Percentiles rank a stretch among this genome's conserved stretches.
Evolutionary conservation across 805 yeast species (phyloP).

Genomic region (Huiozyma naganishii): DNA sequence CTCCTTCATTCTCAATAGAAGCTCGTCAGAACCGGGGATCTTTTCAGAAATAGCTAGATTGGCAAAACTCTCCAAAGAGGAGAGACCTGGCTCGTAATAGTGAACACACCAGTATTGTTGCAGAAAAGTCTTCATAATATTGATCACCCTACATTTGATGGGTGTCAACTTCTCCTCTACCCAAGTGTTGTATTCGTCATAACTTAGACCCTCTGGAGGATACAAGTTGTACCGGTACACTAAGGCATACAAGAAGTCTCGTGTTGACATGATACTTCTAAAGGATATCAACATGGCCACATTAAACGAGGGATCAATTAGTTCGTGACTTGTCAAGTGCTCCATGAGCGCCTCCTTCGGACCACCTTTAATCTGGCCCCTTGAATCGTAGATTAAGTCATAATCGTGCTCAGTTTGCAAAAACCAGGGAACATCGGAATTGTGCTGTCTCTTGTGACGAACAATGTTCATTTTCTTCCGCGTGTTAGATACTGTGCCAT

Average conservation of each 20-base stretch:
- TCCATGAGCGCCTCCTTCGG: constrained; percentile 67
- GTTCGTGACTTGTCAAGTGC: constrained; percentile 66
- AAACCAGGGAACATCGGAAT: constrained; percentile 50
- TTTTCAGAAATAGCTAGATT: constrained; percentile 31
- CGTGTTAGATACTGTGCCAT: not conserved
- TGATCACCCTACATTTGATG: constrained; percentile 53
- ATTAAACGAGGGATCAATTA: constrained; percentile 51
- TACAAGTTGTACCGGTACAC: constrained; percentile 55
- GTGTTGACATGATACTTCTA: constrained; percentile 59
- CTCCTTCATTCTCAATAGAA: constrained; percentile 30
- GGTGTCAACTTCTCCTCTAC: constrained; percentile 57
- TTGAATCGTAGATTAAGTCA: constrained; percentile 49
- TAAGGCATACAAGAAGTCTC: constrained; percentile 47
- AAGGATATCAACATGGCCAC: constrained; percentile 65
- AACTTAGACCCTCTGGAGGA: constrained; percentile 82
- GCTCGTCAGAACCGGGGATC: constrained; percentile 34
- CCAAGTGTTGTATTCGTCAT: constrained; percentile 75
- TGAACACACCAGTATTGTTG: constrained; percentile 61
- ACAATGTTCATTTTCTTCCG: constrained; percentile 11
- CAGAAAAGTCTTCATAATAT: constrained; percentile 54
- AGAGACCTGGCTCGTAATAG: constrained; percentile 39
- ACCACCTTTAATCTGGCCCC: constrained; percentile 75
- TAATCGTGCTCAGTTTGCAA: constrained; percentile 56
- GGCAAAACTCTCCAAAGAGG: constrained; percentile 32
- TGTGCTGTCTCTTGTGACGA: not conserved